Evolutionary conservation across 768 basidiomycete genomes (phyloP).

Genomic region (Auriscalpium orientale): DNA sequence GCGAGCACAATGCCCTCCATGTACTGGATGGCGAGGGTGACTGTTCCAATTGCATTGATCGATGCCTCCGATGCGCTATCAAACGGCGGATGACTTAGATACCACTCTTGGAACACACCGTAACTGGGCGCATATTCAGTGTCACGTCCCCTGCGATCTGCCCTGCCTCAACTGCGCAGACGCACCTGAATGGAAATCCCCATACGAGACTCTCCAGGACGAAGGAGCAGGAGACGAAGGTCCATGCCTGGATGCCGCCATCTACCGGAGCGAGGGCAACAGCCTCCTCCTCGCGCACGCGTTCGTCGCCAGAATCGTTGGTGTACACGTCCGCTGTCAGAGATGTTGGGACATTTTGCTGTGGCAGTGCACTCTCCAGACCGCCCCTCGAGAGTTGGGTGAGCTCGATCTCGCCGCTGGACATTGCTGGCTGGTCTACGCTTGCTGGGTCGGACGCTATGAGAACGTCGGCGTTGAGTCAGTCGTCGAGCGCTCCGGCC

Average conservation of each 20-base stretch:
- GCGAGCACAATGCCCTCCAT: conserved; percentile 4
- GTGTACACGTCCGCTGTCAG: too few species aligned
- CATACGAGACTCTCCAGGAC: conserved; percentile 18
- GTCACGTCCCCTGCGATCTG: too few species aligned
- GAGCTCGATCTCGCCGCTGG: too few species aligned
- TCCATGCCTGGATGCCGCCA: conserved; percentile 16
- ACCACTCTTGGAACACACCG: conserved; percentile 2
- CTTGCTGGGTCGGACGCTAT: too few species aligned
- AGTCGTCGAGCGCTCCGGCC: too few species aligned
- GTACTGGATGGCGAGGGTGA: conserved; percentile 1
- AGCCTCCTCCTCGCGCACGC: background rate
- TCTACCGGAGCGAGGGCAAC: conserved; percentile 14
- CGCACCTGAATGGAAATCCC: conserved; percentile 19
- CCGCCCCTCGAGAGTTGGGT: too few species aligned
- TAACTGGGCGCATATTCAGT: background rate
- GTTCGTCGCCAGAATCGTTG: background rate
- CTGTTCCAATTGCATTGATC: background rate
- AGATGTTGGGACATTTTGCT: too few species aligned
- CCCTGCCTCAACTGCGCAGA: background rate
- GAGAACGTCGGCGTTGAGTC: too few species aligned
- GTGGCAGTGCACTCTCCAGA: too few species aligned
- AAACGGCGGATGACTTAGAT: conserved; percentile 1
- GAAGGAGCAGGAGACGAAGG: conserved; percentile 17
- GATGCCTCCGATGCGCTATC: background rate
- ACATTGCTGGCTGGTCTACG: too few species aligned